Evolutionary conservation across 1,284 basidiomycete genomes (phyloP).

Genomic region (Coniferiporia sulphurascens): DNA sequence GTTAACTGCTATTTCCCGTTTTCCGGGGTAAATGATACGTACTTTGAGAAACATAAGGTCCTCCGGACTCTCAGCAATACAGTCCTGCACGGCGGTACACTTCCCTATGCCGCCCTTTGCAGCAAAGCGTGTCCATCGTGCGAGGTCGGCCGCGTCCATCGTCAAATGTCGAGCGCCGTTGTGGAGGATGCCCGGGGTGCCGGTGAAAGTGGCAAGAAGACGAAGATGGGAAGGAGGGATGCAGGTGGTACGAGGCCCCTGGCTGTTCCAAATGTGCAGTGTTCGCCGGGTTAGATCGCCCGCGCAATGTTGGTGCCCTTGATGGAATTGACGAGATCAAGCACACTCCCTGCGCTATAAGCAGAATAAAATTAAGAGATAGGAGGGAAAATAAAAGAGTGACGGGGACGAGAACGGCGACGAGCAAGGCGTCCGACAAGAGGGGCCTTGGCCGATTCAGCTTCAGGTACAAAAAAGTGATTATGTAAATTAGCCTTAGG

Average conservation of each 20-base stretch:
- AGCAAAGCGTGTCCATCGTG: slow-evolving; percentile 77
- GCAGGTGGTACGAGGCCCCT: neutral
- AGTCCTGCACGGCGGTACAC: slow-evolving; percentile 69
- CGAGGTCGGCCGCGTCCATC: slow-evolving; percentile 70
- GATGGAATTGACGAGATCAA: neutral
- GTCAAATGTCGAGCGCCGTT: neutral
- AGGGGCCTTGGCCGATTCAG: neutral
- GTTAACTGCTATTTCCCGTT: neutral
- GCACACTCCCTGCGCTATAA: neutral
- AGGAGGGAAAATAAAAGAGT: neutral
- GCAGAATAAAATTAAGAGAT: neutral
- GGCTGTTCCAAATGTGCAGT: neutral
- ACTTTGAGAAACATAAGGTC: slow-evolving; percentile 89
- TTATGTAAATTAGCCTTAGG: neutral
- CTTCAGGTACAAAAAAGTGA: neutral
- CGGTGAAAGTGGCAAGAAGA: neutral
- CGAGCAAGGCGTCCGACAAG: neutral
- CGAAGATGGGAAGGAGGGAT: neutral
- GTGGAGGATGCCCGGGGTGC: neutral
- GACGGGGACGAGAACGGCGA: neutral
- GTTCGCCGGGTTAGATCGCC: neutral
- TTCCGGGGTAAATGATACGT: slow-evolving; percentile 18
- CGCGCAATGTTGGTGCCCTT: neutral
- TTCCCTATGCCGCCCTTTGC: slow-evolving; percentile 77
- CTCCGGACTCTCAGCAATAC: slow-evolving; percentile 69